phyloP scores from a whole-genome alignment of 2,329 filamentous ascomycete genomes.

The Pestalotiopsis sp. region DNA sequence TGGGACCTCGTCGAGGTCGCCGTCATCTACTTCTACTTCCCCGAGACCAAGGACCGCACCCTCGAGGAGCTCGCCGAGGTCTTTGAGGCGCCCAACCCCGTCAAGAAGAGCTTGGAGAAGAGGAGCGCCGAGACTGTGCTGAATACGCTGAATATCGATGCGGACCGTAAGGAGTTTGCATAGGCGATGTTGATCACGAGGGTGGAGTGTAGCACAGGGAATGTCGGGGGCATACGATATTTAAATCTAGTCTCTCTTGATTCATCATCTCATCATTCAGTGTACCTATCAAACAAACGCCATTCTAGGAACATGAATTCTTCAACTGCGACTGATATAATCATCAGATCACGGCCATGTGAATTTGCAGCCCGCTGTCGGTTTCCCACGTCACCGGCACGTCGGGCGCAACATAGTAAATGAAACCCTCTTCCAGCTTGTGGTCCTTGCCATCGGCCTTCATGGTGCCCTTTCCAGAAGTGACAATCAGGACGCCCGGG shows the following conservation, averaged over 20 bases:
- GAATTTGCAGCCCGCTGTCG: conserved; percentile 35
- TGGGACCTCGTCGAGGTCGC: conserved; percentile 36
- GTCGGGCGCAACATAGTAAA: conserved; percentile 68
- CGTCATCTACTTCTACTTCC: conserved; percentile 37
- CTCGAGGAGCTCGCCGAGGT: conserved; percentile 36
- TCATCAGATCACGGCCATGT: conserved; percentile 36
- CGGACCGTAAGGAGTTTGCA: conserved; percentile 10
- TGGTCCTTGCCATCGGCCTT: conserved; percentile 53
- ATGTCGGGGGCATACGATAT: background rate
- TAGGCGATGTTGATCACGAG: background rate
- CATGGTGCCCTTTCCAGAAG: conserved; percentile 59
- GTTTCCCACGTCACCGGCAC: conserved; percentile 34
- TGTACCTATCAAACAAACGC: background rate
- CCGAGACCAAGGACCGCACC: conserved; percentile 35
- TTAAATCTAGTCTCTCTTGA: background rate
- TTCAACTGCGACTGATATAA: background rate
- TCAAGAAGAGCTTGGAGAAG: conserved; percentile 31
- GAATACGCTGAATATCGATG: conserved; percentile 9
- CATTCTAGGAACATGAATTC: background rate
- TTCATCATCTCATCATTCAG: background rate
- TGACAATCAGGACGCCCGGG: conserved; percentile 66
- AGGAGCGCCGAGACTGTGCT: conserved; percentile 15
- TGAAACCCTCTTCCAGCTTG: conserved; percentile 61
- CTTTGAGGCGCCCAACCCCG: conserved; percentile 39
- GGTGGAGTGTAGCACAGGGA: background rate